These are phyloP conservation scores for Zasmidium angulare DNA, from an alignment of 2,329 filamentous ascomycete genomes.

Conservation along the genomic window DNA sequence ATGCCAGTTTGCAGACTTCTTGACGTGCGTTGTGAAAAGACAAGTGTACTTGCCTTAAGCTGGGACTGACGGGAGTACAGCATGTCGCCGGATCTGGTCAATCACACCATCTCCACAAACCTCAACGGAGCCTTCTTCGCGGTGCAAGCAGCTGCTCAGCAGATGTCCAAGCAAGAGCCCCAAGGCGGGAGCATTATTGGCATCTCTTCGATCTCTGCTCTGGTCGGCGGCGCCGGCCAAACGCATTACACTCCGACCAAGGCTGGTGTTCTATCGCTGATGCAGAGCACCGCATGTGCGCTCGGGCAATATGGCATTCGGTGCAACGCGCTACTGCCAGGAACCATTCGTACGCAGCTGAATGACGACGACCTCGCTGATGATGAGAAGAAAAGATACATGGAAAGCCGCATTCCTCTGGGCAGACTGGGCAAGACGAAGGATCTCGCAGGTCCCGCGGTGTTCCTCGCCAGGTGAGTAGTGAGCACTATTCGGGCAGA, in stretches of 20 bases:
- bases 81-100: conserved; percentile 68
- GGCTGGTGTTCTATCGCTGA: conserved; percentile 74
- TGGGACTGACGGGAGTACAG: conserved; percentile 37
- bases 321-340: conserved; percentile 81
- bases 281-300: conserved; percentile 80
- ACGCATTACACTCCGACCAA: conserved; percentile 89
- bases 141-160: conserved; percentile 78
- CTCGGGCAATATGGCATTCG: conserved; percentile 73
- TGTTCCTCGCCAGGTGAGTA: conserved; percentile 68
- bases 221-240: conserved; percentile 76
- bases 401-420: conserved; percentile 78
- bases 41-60: neutral
- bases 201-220: conserved; percentile 69
- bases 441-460: conserved; percentile 81
- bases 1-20: conserved; percentile 83
- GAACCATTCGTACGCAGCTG: conserved; percentile 79
- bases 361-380: conserved; percentile 81
- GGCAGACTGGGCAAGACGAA: conserved; percentile 68
- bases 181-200: conserved; percentile 78
- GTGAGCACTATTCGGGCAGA: neutral
- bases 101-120: conserved; percentile 73
- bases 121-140: conserved; percentile 86
- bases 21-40: conserved; percentile 53
- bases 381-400: conserved; percentile 69
- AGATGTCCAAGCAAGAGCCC: conserved; percentile 67